Evolutionary conservation across 2,329 filamentous ascomycete species (phyloP), one percentile per base, ranked within the genome.

Genomic region (Cucurbitaria berberidis): DNA sequence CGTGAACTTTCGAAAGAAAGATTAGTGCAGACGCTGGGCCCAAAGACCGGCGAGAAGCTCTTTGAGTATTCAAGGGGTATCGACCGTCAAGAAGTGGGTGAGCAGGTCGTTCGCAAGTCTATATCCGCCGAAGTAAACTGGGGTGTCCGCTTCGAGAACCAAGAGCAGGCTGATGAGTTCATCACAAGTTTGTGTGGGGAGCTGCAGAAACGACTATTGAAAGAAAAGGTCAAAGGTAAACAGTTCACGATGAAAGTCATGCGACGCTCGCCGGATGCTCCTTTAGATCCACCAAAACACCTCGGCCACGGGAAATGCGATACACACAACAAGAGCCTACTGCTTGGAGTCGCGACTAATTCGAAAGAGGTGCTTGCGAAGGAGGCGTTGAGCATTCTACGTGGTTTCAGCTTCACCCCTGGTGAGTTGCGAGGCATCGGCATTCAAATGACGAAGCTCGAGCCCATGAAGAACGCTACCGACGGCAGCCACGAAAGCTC

Each of bases 111-210:
- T 15, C 87, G 95, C 48, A 99, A 98, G 70, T 98, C 93, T 0
- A 91, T 99, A 0, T 98, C 95, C 1, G 93, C 93, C 1, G 95
- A 99, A 72, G 91, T 99, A 57, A 99, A 95, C 66, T 99, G 95
- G 95, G 95, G 96, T 2, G 96, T 99, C 50, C 87, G 95, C 5
- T 99, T 99, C 70, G 86, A 95, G 62, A 96, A 84, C 55, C 91
- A 97, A 68, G 83, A 85, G n/a, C 93, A 99, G 74, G 93, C 92
- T 0, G 93, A 98, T 53, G 91, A 96, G 60, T 99, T 99, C 72
- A 83, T 98, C 26, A 80, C 86, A 56, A 95, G 90, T 60, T 79
- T 99, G 0, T 95, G 90, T 68, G 88, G 88, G 50, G 95, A 99
- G 74, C 78, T 99, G 6, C 87, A 93, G 63, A 88, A 87, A 50